Conservation (phyloP, 2,329 filamentous ascomycete genomes). For the Pleomassaria siparia region DNA sequence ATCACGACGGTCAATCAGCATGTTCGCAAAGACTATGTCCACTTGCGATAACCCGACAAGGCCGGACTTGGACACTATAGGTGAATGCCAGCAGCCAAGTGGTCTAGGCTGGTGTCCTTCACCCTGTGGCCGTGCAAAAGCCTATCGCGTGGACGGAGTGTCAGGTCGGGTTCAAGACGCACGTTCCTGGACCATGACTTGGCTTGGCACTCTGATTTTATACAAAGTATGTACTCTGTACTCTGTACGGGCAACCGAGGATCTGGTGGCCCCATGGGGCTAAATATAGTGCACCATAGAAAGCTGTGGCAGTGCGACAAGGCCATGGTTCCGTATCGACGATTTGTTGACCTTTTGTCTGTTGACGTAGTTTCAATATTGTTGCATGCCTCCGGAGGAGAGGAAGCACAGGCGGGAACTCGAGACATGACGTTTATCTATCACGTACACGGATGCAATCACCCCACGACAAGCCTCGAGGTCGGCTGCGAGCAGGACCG, state of each 20-base stretch:
- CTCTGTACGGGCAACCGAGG: conserved; percentile 9
- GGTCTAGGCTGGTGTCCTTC: conserved; percentile 24
- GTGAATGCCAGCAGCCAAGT: conserved; percentile 20
- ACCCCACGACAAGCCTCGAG: conserved; percentile 8
- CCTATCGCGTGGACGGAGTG: conserved; percentile 15
- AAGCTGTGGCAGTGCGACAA: conserved; percentile 18
- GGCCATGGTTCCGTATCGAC: conserved; percentile 9
- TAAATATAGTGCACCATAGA: conserved; percentile 19
- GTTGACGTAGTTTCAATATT: conserved; percentile 11
- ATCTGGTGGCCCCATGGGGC: conserved; percentile 12
- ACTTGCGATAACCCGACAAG: conserved; percentile 15
- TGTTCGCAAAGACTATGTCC: conserved; percentile 25
- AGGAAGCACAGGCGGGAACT: conserved; percentile 3
- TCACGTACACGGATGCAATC: conserved; percentile 22
- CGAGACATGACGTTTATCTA: conserved; percentile 16
- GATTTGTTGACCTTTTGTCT: conserved; percentile 9
- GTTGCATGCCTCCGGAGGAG: conserved; percentile 9
- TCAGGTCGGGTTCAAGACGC: conserved; percentile 17
- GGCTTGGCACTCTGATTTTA: conserved; percentile 9
- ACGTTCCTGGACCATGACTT: conserved; percentile 9
- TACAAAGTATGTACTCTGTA: too few relatives aligned
- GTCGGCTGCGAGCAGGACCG: conserved; percentile 7
- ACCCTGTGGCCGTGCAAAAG: conserved; percentile 27
- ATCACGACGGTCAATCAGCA: conserved; percentile 13
- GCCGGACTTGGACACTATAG: conserved; percentile 11